These are phyloP conservation scores for Fusarium subtropicale DNA, from an alignment of 2,329 filamentous ascomycete species.

Conservation along the genomic window DNA sequence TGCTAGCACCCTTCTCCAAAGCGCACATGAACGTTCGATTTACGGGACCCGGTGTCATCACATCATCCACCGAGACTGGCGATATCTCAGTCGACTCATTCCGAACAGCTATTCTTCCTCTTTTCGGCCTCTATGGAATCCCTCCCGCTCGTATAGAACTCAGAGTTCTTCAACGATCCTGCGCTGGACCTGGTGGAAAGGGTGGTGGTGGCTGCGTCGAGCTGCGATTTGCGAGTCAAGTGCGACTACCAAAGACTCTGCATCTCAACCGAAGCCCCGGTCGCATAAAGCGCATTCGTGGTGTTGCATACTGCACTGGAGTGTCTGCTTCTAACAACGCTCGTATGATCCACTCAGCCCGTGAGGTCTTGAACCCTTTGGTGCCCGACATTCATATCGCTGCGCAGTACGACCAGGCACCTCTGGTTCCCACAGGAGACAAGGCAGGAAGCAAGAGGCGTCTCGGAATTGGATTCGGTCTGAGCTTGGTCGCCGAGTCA, in stretches of 20 bases:
- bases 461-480: constrained; percentile 89
- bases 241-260: constrained; percentile 91
- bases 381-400: constrained; percentile 93
- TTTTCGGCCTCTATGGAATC: constrained; percentile 93
- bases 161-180: constrained; percentile 82
- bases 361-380: constrained; percentile 87
- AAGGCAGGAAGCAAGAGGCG: constrained; percentile 68
- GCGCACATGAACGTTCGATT: constrained; percentile 90
- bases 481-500: constrained; percentile 93
- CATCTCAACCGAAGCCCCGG: constrained; percentile 86
- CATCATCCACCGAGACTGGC: constrained; percentile 81
- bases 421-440: constrained; percentile 65
- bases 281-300: constrained; percentile 86
- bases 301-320: constrained; percentile 93
- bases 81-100: constrained; percentile 95
- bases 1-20: constrained; percentile 94
- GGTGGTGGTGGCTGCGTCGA: constrained; percentile 95
- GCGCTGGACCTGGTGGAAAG: constrained; percentile 77
- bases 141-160: constrained; percentile 83
- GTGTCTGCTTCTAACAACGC: constrained; percentile 94
- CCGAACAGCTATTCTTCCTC: constrained; percentile 88
- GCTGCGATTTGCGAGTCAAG: constrained; percentile 90
- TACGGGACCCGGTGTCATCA: constrained; percentile 91
- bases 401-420: constrained; percentile 77
- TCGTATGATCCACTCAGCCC: constrained; percentile 91